Base-by-base conservation (phyloP, 2,329 filamentous ascomycete species). In the Nannizziopsis arthrosporioides region DNA sequence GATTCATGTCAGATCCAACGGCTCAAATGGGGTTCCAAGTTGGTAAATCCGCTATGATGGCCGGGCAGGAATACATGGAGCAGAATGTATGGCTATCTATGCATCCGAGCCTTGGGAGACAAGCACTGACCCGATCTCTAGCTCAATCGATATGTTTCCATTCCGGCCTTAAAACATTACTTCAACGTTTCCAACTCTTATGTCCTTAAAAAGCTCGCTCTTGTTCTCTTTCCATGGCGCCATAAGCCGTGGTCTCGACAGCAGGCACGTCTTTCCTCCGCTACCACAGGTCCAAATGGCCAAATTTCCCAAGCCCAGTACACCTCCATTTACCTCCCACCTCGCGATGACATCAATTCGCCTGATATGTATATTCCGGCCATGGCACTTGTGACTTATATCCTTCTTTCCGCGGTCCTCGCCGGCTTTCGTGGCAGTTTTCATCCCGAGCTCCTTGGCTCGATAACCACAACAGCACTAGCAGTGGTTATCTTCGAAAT, bases 291-390 rank as follows among this genome's bases (percentile, higher is more conserved):
- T 4, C 64, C 67, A 4, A 76, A 81, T 49, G 80, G 82, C 15
- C 78, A 81, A 49, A 80, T 77, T 61, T 77, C 82, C 44, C 78
- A 72, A 64, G 63, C 70, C 60, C 64, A 71, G 56, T 71, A 72
- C 54, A 69, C 65, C 27, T 72, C 69, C 49, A 70, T 68, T 62
- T 98, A 92, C 68, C 76, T 95, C 6, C 87, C 92, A 4, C 92
- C 92, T 1, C 78, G 92, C 55, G 90, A 98, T 66, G 92, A 98
- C 63, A 75, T 96, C 67, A 98, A 98, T 69, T 93, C 87, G 55
- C 92, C 93, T 12, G 92, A 98, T 69, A 96, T 98, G 89, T 98
- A 98, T 71, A 98, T 98, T 59, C 89, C 89, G 51, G 84, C 93
- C 61, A 98, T 98, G 92, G 90, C 92, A 1, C 74, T 98, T 46